Base-by-base conservation (phyloP, 225 moss, liverwort and hornwort species). In the Pleurozium schreberi region DNA sequence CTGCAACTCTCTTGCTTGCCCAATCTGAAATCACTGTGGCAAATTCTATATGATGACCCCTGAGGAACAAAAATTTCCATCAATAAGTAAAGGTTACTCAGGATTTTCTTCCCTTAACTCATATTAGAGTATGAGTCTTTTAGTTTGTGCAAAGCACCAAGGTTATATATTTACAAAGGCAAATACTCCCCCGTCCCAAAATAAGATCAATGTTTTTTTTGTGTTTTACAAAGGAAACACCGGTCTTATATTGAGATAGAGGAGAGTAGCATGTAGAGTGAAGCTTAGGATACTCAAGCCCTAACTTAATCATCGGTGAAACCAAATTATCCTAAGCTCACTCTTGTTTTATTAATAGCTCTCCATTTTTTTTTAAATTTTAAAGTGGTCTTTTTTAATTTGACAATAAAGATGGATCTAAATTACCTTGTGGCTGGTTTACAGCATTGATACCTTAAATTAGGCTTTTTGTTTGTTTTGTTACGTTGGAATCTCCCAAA, bases 1-100 rank as follows among this genome's bases (percentile, higher is more conserved):
- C 30, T 74, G 47, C 11, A 74, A 47, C 31, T 47, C 2, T 30
- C 30, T 0, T 74, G 0, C 7, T 74, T 73, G 11, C 2, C 2
- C 1, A 0, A 0, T 71, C 1, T 47, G 1, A 47, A 30, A 47
- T 47, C 47, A 47, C 0, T 31, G 0, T 47, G 7, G 10, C 6
- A 74, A 47, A 45, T 47, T 30, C 18, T 6, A 45, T 0, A 0
- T 0, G 6, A 4, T 73, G 1, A 6, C 5, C 0, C 3, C 0
- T 0, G 2, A 17, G 3, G 10, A 45, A 45, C 2, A 2, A 73
- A 73, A 47, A 73, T 30, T 9, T 74, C 18, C 2, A 30, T 6
- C 3, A 17, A 4, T 18, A 4, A 18, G 4, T 18, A 4, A 18
- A 2, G 4, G 6, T 77, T 9, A 20, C 18, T 55, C 18, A 76